Conservation (phyloP, 164 flowering plant genomes). For the Echeveria elegans region DNA sequence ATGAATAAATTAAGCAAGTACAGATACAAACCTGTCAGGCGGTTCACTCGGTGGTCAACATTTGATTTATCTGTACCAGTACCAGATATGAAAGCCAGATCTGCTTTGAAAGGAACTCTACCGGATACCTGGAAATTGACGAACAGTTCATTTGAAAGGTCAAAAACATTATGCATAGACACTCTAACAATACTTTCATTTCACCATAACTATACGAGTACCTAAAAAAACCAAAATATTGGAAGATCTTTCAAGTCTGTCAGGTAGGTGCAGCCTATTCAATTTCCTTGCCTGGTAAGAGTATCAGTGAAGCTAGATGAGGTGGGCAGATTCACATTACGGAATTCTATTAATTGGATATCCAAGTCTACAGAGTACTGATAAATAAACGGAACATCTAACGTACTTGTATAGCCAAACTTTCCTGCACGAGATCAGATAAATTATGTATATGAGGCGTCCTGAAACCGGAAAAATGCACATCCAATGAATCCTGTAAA, state of each 20-base stretch:
- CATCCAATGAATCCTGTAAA: slow-evolving; percentile 61
- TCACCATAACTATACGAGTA: slow-evolving; percentile 13
- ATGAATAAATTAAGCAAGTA: too few relatives aligned
- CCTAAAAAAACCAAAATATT: slow-evolving; percentile 87
- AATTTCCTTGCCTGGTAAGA: slow-evolving; percentile 44
- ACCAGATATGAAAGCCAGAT: slow-evolving; percentile 73
- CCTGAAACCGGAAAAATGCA: slow-evolving; percentile 80
- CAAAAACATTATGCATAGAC: not conserved
- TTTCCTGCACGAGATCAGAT: slow-evolving; percentile 69
- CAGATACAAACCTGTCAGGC: slow-evolving; percentile 53
- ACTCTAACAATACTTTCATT: not conserved
- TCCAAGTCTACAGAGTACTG: not conserved
- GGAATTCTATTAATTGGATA: not conserved
- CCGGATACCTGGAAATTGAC: slow-evolving; percentile 53
- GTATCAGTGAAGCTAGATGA: slow-evolving; percentile 1
- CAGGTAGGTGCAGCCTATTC: slow-evolving; percentile 63
- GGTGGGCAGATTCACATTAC: not conserved
- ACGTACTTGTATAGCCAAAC: slow-evolving; percentile 58
- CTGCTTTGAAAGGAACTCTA: slow-evolving; percentile 54
- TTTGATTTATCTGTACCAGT: slow-evolving; percentile 37
- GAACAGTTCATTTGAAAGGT: not conserved
- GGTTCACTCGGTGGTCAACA: slow-evolving; percentile 51
- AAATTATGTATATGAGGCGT: slow-evolving; percentile 78
- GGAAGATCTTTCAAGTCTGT: slow-evolving; percentile 49
- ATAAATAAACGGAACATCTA: not conserved